Evolutionary conservation across 2,329 filamentous ascomycete genomes (phyloP).

Genomic region (Penicillium capsulatum): DNA sequence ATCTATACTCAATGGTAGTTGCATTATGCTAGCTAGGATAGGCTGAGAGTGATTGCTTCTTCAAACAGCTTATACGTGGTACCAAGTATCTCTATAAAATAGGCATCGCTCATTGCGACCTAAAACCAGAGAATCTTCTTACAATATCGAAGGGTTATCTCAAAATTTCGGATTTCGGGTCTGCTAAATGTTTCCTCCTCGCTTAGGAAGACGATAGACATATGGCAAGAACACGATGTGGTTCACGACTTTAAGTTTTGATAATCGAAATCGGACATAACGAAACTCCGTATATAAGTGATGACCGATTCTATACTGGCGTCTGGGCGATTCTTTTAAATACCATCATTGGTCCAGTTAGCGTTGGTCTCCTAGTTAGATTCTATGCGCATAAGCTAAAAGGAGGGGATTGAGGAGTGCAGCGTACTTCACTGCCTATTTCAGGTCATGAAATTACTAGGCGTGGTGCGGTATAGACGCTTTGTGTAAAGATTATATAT

Average conservation of each 20-base stretch:
- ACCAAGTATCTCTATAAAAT: no score
- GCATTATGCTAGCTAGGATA: no score
- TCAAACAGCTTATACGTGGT: no score
- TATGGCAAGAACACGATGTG: slow-evolving; percentile 85
- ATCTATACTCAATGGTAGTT: no score
- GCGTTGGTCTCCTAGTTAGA: slow-evolving; percentile 26
- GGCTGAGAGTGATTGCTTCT: no score
- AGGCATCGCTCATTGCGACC: no score
- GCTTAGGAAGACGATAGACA: slow-evolving; percentile 88
- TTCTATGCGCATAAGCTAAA: slow-evolving; percentile 20
- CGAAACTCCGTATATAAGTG: slow-evolving; percentile 22
- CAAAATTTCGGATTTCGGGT: slow-evolving; percentile 58
- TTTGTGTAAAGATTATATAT: neutral
- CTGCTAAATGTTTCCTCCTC: slow-evolving; percentile 91
- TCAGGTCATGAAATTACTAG: neutral
- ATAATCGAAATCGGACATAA: slow-evolving; percentile 34
- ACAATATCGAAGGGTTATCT: slow-evolving; percentile 56
- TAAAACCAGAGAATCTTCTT: slow-evolving; percentile 56
- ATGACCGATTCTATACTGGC: slow-evolving; percentile 17
- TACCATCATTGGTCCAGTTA: slow-evolving; percentile 30
- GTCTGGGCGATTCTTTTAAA: slow-evolving; percentile 34
- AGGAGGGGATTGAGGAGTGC: slow-evolving; percentile 27
- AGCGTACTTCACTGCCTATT: slow-evolving; percentile 4
- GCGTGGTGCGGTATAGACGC: neutral
- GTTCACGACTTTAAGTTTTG: slow-evolving; percentile 79